Percentiles rank a stretch among this genome's conserved stretches.
These are phyloP conservation scores for Lotus japonicus DNA, from an alignment of 306 rosid species.

Conservation along the genomic window DNA sequence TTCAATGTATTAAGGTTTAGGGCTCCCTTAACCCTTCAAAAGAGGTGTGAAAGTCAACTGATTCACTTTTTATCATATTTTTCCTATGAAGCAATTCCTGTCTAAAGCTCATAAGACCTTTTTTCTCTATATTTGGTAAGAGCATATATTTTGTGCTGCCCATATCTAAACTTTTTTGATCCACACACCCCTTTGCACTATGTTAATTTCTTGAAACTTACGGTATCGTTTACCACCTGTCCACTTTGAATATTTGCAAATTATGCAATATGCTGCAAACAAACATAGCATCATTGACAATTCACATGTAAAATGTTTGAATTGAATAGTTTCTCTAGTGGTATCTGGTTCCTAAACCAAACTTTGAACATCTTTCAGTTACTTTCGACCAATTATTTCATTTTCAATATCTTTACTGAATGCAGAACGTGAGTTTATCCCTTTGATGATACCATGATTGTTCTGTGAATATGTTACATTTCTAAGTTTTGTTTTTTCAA, in stretches of 20 bases:
- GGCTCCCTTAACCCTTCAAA: no score
- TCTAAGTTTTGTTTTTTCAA: constrained; percentile 9
- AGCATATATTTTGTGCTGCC: background rate
- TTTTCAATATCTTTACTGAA: constrained; percentile 21
- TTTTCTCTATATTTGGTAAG: background rate
- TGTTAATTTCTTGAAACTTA: background rate
- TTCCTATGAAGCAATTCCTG: background rate
- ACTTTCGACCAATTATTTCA: constrained; percentile 23
- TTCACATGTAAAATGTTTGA: constrained; percentile 18
- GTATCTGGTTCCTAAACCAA: constrained; percentile 29
- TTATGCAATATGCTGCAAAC: constrained; percentile 5
- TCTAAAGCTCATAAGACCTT: background rate
- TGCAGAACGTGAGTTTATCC: background rate
- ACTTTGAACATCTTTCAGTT: constrained; percentile 2
- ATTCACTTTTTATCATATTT: background rate
- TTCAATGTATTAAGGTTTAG: no score
- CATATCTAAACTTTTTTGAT: background rate
- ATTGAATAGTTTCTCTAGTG: background rate
- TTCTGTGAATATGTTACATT: constrained; percentile 9
- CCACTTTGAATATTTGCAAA: constrained; percentile 14
- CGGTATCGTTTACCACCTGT: background rate
- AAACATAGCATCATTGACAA: constrained; percentile 16
- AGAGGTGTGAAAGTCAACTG: no score
- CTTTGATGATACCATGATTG: constrained; percentile 15
- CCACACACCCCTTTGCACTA: background rate